Evolutionary conservation across 208 protist species (phyloP).

Genomic region (Porcisia hertigi): DNA sequence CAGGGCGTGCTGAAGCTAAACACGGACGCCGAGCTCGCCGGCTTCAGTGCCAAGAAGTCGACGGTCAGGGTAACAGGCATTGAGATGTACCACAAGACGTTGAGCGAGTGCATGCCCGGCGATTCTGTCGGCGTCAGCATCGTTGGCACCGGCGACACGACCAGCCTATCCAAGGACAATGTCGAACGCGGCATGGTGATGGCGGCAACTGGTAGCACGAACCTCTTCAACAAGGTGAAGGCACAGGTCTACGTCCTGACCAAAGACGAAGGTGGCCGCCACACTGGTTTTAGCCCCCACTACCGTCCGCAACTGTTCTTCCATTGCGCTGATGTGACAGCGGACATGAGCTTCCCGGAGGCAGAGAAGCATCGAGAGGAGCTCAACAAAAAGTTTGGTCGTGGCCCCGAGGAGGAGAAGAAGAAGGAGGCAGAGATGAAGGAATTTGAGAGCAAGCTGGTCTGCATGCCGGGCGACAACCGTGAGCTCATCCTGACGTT

Average conservation of each 20-base stretch:
- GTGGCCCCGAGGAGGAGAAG: slow-evolving; percentile 79
- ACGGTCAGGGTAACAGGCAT: slow-evolving; percentile 93
- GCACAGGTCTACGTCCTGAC: slow-evolving; percentile 98
- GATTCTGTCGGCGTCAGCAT: slow-evolving; percentile 98
- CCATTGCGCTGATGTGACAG: slow-evolving; percentile 97
- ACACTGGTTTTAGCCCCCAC: slow-evolving; percentile 97
- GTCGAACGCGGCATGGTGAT: slow-evolving; percentile 96
- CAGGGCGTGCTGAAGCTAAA: slow-evolving; percentile 93
- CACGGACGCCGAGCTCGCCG: slow-evolving; percentile 97
- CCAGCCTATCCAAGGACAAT: slow-evolving; percentile 95
- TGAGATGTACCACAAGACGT: slow-evolving; percentile 97
- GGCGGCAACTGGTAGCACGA: slow-evolving; percentile 91
- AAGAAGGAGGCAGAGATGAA: slow-evolving; percentile 81
- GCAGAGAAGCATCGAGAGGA: slow-evolving; percentile 67
- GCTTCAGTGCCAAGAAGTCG: slow-evolving; percentile 88
- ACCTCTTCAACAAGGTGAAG: slow-evolving; percentile 93
- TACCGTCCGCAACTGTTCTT: slow-evolving; percentile 99
- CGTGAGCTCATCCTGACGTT: slow-evolving; percentile 93
- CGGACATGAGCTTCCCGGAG: slow-evolving; percentile 94
- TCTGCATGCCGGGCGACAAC: slow-evolving; percentile 99
- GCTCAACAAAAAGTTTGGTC: slow-evolving; percentile 83
- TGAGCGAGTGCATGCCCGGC: slow-evolving; percentile 95
- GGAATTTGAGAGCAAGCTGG: slow-evolving; percentile 89
- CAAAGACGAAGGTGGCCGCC: slow-evolving; percentile 98
- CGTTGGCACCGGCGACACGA: slow-evolving; percentile 82